Base-by-base conservation (phyloP, 1,139 yeast species). In the Debaryomyces sp. region DNA sequence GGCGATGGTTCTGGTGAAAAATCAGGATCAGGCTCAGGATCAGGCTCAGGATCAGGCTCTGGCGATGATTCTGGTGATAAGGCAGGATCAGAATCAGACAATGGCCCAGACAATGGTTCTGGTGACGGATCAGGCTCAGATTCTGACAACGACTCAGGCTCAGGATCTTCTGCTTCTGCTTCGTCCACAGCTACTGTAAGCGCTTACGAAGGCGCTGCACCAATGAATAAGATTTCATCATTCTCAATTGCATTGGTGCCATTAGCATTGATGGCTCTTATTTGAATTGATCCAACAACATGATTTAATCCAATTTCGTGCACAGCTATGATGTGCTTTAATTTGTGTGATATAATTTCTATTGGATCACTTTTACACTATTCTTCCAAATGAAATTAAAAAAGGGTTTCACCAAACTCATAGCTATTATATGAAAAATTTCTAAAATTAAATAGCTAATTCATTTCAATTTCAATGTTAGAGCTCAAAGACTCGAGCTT, bases 241-340 rank as follows among this genome's bases (percentile, higher is more conserved):
- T 54, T 63, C 38, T 68, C 67, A 44, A 49, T 64, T 46, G 58
- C 62, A 46, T 63, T 64, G 46, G 52, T 66, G 38, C 70, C 70
- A 52, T 61, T 66, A 47, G 68, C 65, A 49, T 6, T 37, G 8
- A 37, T 37, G 41, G 41, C 32, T 13, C 27, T 37, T 37, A 26
- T 37, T 9, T 37, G 8, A 37, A 15, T 30, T 34, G 23, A 21
- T 5, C 18, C 9, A 30, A 15, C 8, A 32, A 32, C 18, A 18
- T 13, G 15, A 15, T 17, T 15, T 12, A 30, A 27, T 12, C n/a
- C 6, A 3, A 32, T 32, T 32, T 32, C 21, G 15, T 32, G 21
- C 35, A 5, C 22, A 18, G 4, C 5, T 18, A 18, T 18, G 21
- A 15, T 18, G 21, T 2, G 21, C 21, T 18, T 18, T 18, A 4